Percentiles rank a stretch among this genome's conserved stretches.
Conservation (phyloP, 2,329 filamentous ascomycete species). For the Cordyceps cateniannulata region DNA sequence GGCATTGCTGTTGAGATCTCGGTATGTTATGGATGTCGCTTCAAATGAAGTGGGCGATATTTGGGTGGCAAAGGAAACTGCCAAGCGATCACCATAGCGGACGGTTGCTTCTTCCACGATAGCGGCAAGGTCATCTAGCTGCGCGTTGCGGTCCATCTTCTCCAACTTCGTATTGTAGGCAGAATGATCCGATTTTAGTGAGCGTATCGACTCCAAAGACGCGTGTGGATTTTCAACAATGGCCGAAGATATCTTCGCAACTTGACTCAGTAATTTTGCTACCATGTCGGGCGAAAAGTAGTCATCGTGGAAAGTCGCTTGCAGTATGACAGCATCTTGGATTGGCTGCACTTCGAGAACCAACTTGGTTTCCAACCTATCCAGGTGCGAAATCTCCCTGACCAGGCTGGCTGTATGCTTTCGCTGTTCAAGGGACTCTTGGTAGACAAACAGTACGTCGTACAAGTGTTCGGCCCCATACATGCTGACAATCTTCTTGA, state of each 20-base stretch:
- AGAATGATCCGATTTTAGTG: not conserved
- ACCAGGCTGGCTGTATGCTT: constrained; percentile 31
- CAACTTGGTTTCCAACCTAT: constrained; percentile 70
- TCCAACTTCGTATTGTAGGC: constrained; percentile 3
- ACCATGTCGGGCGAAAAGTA: constrained; percentile 50
- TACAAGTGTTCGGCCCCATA: constrained; percentile 56
- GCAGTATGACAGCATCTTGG: constrained; percentile 32
- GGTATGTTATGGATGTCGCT: constrained; percentile 52
- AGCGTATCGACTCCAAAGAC: not conserved
- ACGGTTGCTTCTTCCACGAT: constrained; percentile 43
- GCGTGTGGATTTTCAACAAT: constrained; percentile 23
- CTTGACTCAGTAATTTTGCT: constrained; percentile 50
- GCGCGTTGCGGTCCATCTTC: constrained; percentile 11
- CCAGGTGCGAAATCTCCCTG: constrained; percentile 51
- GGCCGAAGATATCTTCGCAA: constrained; percentile 43
- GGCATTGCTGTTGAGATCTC: constrained; percentile 54
- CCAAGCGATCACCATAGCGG: not conserved
- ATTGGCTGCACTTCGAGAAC: constrained; percentile 70
- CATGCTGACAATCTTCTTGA: constrained; percentile 55
- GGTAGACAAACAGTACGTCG: constrained; percentile 77
- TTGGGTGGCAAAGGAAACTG: constrained; percentile 7
- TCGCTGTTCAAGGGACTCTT: constrained; percentile 56
- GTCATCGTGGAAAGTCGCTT: constrained; percentile 41
- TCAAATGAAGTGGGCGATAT: constrained; percentile 15
- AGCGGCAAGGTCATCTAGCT: constrained; percentile 54